These are phyloP conservation scores for Cordyceps cicadae DNA, from an alignment of 2,329 filamentous ascomycete genomes.

Conservation along the genomic window DNA sequence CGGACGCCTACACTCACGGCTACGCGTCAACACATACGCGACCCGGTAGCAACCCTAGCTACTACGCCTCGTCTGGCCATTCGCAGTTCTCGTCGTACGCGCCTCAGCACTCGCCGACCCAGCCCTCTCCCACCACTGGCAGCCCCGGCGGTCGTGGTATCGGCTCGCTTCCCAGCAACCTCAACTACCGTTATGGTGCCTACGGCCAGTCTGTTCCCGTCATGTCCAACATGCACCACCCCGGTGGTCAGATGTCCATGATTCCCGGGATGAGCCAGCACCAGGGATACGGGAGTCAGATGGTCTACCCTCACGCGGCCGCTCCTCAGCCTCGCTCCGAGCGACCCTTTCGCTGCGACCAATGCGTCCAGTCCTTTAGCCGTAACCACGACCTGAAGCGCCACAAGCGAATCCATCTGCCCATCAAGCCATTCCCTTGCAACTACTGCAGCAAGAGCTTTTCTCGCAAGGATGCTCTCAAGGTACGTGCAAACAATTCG, in stretches of 20 bases:
- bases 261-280: slow-evolving; percentile 50
- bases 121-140: slow-evolving; percentile 39
- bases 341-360: slow-evolving; percentile 88
- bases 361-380: slow-evolving; percentile 89
- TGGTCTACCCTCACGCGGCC: slow-evolving; percentile 50
- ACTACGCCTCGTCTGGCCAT: slow-evolving; percentile 48
- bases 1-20: slow-evolving; percentile 23
- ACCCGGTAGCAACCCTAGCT: slow-evolving; percentile 50
- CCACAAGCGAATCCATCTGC: slow-evolving; percentile 89
- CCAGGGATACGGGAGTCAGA: slow-evolving; percentile 49
- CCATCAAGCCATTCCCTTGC: slow-evolving; percentile 93
- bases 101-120: slow-evolving; percentile 27
- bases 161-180: background rate
- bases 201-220: slow-evolving; percentile 53
- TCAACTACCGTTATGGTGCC: slow-evolving; percentile 30
- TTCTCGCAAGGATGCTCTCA: slow-evolving; percentile 89
- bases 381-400: slow-evolving; percentile 93
- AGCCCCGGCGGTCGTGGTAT: slow-evolving; percentile 26
- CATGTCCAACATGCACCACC: slow-evolving; percentile 71
- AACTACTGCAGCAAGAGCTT: slow-evolving; percentile 91
- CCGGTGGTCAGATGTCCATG: slow-evolving; percentile 62
- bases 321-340: slow-evolving; percentile 52
- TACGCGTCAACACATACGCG: slow-evolving; percentile 36
- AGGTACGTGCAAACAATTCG: slow-evolving; percentile 54
- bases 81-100: slow-evolving; percentile 38